Evolutionary conservation across 1,139 yeast species (phyloP).

Genomic region (Saccharomycopsis hybrid): DNA sequence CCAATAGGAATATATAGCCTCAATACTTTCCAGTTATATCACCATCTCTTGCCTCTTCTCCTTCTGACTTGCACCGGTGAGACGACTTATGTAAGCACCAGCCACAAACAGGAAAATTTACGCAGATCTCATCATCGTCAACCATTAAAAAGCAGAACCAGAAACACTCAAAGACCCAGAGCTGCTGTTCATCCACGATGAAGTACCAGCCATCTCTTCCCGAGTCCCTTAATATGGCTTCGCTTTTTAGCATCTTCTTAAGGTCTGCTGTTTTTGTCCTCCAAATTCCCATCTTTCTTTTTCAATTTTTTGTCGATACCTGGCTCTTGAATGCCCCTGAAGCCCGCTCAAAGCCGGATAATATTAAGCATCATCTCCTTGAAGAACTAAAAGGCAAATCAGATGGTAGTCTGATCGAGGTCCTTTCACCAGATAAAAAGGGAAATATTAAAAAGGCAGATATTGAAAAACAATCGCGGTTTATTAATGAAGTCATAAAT

Average conservation of each 20-base stretch:
- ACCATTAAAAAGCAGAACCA: no score
- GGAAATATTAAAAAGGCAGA: not conserved
- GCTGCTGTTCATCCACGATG: no score
- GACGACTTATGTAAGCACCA: no score
- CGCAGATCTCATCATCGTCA: no score
- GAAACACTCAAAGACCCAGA: no score
- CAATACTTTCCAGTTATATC: no score
- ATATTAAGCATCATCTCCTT: conserved; percentile 1
- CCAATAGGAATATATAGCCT: no score
- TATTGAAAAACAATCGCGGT: not conserved
- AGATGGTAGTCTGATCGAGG: not conserved
- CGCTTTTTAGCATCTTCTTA: not conserved
- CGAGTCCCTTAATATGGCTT: not conserved
- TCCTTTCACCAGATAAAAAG: not conserved
- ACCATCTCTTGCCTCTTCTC: no score
- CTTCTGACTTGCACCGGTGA: no score
- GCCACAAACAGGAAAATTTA: no score
- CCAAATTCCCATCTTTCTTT: conserved; percentile 2
- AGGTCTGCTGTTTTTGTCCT: not conserved
- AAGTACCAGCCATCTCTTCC: no score
- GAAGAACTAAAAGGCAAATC: not conserved
- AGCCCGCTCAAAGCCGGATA: conserved; percentile 1
- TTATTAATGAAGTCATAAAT: not conserved
- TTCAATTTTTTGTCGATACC: conserved; percentile 3
- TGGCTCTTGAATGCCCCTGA: not conserved